These are phyloP conservation scores for Apophysomyces trapeziformis DNA, from an alignment of 371 early-diverging fungal species.

Conservation along the genomic window DNA sequence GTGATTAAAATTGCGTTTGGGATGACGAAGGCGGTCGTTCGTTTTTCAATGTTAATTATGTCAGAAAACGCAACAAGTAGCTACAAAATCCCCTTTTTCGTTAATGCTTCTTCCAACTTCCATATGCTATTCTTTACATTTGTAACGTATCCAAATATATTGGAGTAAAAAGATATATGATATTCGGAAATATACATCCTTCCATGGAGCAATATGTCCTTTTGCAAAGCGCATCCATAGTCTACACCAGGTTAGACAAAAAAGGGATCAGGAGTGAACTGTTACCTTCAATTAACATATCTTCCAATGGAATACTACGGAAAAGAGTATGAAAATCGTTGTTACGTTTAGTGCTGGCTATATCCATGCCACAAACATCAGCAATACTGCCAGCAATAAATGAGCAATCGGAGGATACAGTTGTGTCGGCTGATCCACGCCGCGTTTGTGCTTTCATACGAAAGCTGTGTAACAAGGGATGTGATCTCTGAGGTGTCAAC, in stretches of 20 bases:
- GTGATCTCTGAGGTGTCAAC: slow-evolving; percentile 11
- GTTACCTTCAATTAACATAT: slow-evolving; percentile 55
- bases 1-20: slow-evolving; percentile 81
- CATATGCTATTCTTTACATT: slow-evolving; percentile 53
- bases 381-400: slow-evolving; percentile 14
- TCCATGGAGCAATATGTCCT: slow-evolving; percentile 93
- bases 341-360: slow-evolving; percentile 40
- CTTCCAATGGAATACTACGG: slow-evolving; percentile 51
- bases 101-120: neutral
- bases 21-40: slow-evolving; percentile 77
- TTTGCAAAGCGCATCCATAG: slow-evolving; percentile 91
- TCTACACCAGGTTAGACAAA: slow-evolving; percentile 48
- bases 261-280: neutral
- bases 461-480: slow-evolving; percentile 8
- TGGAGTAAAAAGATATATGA: slow-evolving; percentile 91
- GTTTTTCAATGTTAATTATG: slow-evolving; percentile 76
- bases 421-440: slow-evolving; percentile 10
- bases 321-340: slow-evolving; percentile 58
- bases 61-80: slow-evolving; percentile 77
- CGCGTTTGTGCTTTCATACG: neutral
- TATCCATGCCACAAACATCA: slow-evolving; percentile 13
- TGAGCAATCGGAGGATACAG: slow-evolving; percentile 12
- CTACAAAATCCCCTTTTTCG: slow-evolving; percentile 24
- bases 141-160: slow-evolving; percentile 95
- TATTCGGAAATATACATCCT: slow-evolving; percentile 87